Conservation (phyloP, 257 asterid genomes). For the Nicotiana tabacum region DNA sequence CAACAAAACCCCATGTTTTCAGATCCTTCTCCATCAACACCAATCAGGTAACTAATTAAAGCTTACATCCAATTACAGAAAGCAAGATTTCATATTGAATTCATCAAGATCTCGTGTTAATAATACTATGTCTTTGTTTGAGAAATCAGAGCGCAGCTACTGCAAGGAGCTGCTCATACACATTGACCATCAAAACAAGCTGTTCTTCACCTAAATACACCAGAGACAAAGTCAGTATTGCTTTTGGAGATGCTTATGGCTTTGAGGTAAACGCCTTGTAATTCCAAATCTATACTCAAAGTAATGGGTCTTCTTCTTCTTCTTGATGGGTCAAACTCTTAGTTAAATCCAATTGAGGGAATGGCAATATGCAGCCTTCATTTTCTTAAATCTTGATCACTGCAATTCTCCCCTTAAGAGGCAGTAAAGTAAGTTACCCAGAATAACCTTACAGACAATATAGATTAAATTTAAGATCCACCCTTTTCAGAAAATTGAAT, state of each 20-base stretch:
- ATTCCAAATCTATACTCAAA: background rate
- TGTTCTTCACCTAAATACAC: constrained; percentile 36
- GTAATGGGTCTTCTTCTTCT: background rate
- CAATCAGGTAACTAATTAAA: constrained; percentile 3
- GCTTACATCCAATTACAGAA: background rate
- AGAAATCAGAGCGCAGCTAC: constrained; percentile 5
- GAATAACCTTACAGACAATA: too few relatives aligned
- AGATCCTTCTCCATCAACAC: constrained; percentile 12
- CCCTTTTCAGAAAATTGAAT: too few relatives aligned
- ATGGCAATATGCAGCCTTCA: background rate
- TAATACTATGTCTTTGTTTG: background rate
- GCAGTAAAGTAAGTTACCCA: too few relatives aligned
- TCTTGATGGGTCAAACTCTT: background rate
- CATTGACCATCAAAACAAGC: constrained; percentile 39
- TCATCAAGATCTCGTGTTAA: background rate
- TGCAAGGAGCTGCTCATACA: constrained; percentile 28
- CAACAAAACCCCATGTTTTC: constrained; percentile 4
- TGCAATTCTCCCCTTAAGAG: too few relatives aligned
- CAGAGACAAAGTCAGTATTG: constrained; percentile 39
- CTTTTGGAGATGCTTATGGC: constrained; percentile 40
- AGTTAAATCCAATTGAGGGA: background rate
- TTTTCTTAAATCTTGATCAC: too few relatives aligned
- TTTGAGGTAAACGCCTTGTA: constrained; percentile 23
- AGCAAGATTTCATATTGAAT: background rate
- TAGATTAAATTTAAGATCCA: too few relatives aligned